phyloP scores from a whole-genome alignment of 805 yeast genomes.

The Scheffersomyces ergatensis region DNA sequence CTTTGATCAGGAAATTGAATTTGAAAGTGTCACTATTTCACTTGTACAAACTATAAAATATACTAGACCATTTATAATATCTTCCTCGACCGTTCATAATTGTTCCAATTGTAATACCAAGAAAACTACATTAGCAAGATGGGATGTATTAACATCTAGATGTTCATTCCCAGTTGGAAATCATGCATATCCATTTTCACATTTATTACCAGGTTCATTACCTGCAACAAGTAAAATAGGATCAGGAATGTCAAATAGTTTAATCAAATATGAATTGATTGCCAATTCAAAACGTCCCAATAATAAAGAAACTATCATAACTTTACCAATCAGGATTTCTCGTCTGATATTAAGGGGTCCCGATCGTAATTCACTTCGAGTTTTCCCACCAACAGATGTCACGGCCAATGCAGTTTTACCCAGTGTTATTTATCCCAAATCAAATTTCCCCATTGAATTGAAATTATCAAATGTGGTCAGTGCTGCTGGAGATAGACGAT shows the following conservation, averaged over 20 bases:
- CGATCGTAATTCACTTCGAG: conserved; percentile 81
- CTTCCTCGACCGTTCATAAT: conserved; percentile 38
- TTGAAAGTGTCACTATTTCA: conserved; percentile 59
- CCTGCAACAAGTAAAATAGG: conserved; percentile 81
- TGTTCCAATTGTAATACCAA: conserved; percentile 61
- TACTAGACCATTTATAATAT: conserved; percentile 64
- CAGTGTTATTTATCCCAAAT: conserved; percentile 83
- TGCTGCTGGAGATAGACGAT: conserved; percentile 56
- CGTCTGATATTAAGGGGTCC: conserved; percentile 80
- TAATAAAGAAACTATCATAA: conserved; percentile 23
- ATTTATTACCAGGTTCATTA: conserved; percentile 79
- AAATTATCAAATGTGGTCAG: conserved; percentile 67
- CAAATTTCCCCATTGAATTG: conserved; percentile 80
- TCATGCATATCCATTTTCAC: conserved; percentile 91
- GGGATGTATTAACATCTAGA: conserved; percentile 75
- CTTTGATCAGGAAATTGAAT: conserved; percentile 24
- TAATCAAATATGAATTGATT: conserved; percentile 71
- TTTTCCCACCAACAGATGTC: conserved; percentile 93
- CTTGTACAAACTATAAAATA: conserved; percentile 71
- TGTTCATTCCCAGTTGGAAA: conserved; percentile 61
- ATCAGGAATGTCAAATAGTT: conserved; percentile 40
- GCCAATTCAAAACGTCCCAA: conserved; percentile 47
- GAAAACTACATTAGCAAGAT: conserved; percentile 67
- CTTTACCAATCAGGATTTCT: conserved; percentile 68
- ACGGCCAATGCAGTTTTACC: conserved; percentile 87